phyloP scores from a whole-genome alignment of 2,329 filamentous ascomycete species.

The Penicillium sclerotigenum region DNA sequence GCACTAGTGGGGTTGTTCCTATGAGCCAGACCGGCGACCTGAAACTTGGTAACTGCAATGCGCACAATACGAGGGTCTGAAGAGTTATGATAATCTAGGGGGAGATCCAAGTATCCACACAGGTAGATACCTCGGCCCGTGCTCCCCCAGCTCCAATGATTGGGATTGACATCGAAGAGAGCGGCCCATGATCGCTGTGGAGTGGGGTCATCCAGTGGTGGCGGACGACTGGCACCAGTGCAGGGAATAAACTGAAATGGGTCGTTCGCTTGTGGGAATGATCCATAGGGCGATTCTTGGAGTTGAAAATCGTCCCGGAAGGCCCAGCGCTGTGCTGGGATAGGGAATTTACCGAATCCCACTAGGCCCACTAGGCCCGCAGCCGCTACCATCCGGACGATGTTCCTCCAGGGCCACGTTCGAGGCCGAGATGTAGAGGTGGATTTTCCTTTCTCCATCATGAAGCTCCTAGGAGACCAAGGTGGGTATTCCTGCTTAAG shows the following conservation, averaged over 20 bases:
- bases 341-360: neutral
- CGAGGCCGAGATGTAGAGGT: too few relatives aligned
- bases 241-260: constrained; percentile 17
- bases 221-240: constrained; percentile 12
- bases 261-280: constrained; percentile 7
- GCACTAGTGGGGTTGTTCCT: neutral
- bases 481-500: neutral
- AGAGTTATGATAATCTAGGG: constrained; percentile 15
- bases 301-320: neutral
- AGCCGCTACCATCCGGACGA: neutral
- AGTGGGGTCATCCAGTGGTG: constrained; percentile 10
- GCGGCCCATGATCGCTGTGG: constrained; percentile 11
- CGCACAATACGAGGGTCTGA: constrained; percentile 16
- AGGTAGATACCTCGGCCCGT: constrained; percentile 14
- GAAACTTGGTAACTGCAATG: constrained; percentile 17
- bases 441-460: neutral
- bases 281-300: constrained; percentile 2
- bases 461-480: too few relatives aligned
- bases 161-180: constrained; percentile 10
- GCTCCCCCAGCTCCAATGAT: constrained; percentile 16
- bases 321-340: neutral
- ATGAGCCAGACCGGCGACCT: constrained; percentile 10
- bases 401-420: neutral
- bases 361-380: neutral
- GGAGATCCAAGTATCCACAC: constrained; percentile 18